Percentiles rank a stretch among this genome's conserved stretches.
phyloP scores from a whole-genome alignment of 2,329 filamentous ascomycete genomes.

The Colletotrichum liaoningense region DNA sequence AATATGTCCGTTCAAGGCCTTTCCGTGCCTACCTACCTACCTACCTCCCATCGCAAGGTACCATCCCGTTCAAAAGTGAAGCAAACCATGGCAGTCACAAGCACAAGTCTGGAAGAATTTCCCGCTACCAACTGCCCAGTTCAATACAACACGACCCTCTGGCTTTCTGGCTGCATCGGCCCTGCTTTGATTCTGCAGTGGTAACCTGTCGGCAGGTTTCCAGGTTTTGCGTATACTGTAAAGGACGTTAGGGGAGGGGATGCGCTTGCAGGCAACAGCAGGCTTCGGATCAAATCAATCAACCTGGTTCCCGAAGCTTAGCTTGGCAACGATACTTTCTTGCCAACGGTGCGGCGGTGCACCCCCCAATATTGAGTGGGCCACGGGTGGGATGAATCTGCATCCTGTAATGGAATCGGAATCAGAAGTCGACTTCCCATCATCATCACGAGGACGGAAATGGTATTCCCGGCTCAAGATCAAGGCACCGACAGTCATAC shows the following conservation, averaged over 20 bases:
- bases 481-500: slow-evolving; percentile 11
- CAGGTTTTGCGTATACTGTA: background rate
- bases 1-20: background rate
- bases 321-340: background rate
- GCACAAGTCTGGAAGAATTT: background rate
- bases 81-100: background rate
- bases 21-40: background rate
- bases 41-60: background rate
- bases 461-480: no score
- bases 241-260: background rate
- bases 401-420: background rate
- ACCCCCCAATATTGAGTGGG: no score
- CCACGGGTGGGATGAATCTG: background rate
- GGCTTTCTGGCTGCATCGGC: background rate
- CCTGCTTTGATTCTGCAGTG: background rate
- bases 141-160: background rate
- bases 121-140: background rate
- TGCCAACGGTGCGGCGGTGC: background rate
- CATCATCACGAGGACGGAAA: background rate
- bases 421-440: background rate
- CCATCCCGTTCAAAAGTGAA: background rate
- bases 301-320: background rate
- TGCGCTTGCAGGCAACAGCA: background rate
- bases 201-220: slow-evolving; percentile 7
- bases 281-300: slow-evolving; percentile 1